Evolutionary conservation across 2,329 filamentous ascomycete genomes (phyloP).

Genomic region (Venturia aucupariae): DNA sequence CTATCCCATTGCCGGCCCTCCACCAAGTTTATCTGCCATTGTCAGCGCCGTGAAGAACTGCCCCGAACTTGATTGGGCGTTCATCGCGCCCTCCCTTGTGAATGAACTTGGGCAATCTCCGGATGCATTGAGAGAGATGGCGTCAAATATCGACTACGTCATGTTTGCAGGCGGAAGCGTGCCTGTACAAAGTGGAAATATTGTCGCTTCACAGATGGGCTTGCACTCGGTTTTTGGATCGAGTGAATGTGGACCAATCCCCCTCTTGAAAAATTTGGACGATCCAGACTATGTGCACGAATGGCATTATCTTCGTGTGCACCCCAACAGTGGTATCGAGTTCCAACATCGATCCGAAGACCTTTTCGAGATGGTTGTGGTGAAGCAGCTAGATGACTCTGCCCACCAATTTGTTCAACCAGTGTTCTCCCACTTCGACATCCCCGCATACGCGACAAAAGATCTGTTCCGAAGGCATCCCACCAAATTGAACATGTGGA

Average conservation of each 20-base stretch:
- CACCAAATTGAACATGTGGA: constrained; percentile 21
- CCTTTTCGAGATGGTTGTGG: constrained; percentile 29
- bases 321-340: constrained; percentile 14
- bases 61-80: background rate
- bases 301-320: constrained; percentile 11
- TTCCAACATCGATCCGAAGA: constrained; percentile 20
- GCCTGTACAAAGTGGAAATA: background rate
- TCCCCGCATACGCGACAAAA: constrained; percentile 25
- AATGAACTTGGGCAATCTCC: background rate
- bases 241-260: background rate
- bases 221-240: background rate
- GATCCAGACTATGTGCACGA: background rate
- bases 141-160: background rate
- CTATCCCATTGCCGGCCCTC: background rate
- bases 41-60: background rate
- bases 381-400: constrained; percentile 22
- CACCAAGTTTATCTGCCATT: background rate
- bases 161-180: background rate
- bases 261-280: background rate
- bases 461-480: constrained; percentile 24
- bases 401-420: constrained; percentile 19
- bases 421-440: constrained; percentile 20
- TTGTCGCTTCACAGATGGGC: background rate
- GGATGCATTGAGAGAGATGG: background rate
- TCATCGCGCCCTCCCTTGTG: background rate